Evolutionary conservation across 148 eudicot genomes (phyloP), one percentile per base, ranked within the genome.

Genomic region (Rheum nobile): DNA sequence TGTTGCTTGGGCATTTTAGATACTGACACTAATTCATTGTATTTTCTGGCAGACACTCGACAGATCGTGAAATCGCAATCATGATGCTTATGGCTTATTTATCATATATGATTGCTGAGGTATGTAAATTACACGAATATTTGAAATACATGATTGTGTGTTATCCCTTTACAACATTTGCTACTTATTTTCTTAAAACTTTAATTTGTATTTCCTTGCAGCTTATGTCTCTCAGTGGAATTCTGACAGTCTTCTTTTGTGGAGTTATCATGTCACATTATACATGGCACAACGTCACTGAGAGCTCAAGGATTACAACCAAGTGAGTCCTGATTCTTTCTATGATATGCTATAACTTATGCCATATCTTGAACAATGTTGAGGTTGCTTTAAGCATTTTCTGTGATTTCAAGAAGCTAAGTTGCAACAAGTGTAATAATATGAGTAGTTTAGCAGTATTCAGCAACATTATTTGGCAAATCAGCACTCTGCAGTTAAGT

Each of bases 261-360:
- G 91, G 91, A 59, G 79, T 88, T 77, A 86, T 86, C 69, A 88
- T 88, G 91, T 88, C 91, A 28, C 91, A 88, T 74, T 88, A 88
- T 70, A 88, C 91, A 71, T 88, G 91, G 91, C 89, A 88, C 67
- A 88, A 88, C 71, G 83, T 88, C 67, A 82, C 89, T 5, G 87
- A 88, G 80, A 88, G 82, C 72, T 88, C 91, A 19, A 85, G 96
- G 78, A 81, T 87, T 54, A 87, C 98, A 31, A 82, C 98, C 72
- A 90, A 89, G 98, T 93, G 80, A 78, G 91, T 41, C 43, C 43
- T 5, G 43, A 1, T 57, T 9, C 48, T 44, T 9, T 9, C 26
- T 22, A 6, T 57, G 67, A n/a, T 28, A 57, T 57, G 4, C 24
- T 21, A 57, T 21, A 57, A 19, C 26, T 22, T 57, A 44, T 44